Base-by-base conservation (phyloP, 495 filamentous ascomycete species). In the Corynascus novoguineensis region DNA sequence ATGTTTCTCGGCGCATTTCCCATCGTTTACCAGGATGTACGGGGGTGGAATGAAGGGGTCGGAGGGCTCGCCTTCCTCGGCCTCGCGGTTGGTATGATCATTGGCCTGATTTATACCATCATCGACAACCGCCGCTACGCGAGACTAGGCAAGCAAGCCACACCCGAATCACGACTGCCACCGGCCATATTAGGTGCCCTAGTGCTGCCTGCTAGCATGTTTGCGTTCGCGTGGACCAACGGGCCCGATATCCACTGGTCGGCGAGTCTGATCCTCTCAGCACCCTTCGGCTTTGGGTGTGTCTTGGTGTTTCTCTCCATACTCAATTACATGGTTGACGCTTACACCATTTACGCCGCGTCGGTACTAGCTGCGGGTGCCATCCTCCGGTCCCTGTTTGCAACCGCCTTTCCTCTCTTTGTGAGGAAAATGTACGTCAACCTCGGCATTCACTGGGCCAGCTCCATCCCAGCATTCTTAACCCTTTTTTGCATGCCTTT, bases 1-100 rank as follows among this genome's bases (percentile, higher is more conserved):
- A 78, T 96, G 34, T 87, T 93, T 67, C 95, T 97, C 66, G 88
- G 87, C 28, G 90, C 90, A 3, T 95, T 93, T 70, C 83, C 89
- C 38, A 76, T 95, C 53, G 85, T 95, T 34, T 97, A 90, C 71
- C 66, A 81, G 50, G 70, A 81, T 22, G 75, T 85, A 19, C 86
- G 93, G 59, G 82, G 81, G 17, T 86, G 95, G 72, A 76, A 74
- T 5, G 73, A 86, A 3, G 89, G 86, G 66, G 81, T 89, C 61
- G 79, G 82, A 3, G 92, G 92, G 4, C 74, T 92, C 3, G 82
- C 87, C 7, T 96, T 96, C 66, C 64, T 88, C 21, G 90, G 89
- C 19, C 70, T 95, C 7, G 80, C 90, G 49, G 80, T 93, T 3
- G 89, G 90, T 21, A 92, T 95, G 84, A 59, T 80, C 29, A 42